Evolutionary conservation across 2,329 filamentous ascomycete genomes (phyloP), one percentile per base, ranked within the genome.

Genomic region (Claviceps sp.): DNA sequence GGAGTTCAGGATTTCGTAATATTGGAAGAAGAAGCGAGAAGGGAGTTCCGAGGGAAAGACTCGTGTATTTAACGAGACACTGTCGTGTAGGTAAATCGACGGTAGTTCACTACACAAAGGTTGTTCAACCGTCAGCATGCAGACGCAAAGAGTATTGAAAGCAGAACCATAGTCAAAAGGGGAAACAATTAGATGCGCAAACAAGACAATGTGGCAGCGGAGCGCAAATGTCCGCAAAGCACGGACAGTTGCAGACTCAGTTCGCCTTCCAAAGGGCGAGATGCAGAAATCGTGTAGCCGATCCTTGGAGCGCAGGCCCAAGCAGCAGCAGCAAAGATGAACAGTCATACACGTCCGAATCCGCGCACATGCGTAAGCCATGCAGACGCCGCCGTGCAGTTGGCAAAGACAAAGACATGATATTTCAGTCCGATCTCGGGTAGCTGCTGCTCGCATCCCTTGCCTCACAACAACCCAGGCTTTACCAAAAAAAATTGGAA

Each of bases 231-330:
- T 61, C 59, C 9, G 59, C 59, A 54, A 61, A 56, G 49, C 30
- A 54, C 62, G 62, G 62, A 49, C 51, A 55, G 56, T 53, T 61
- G 61, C 62, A 63, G 59, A 44, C 52, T 40, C 51, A 55, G 50
- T 56, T 52, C 61, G 57, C 52, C 54, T 54, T 54, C 54, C 49
- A 26, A 26, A 52, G 48, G 51, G 50, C 51, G 45, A 50, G 46
- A 34, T 49, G 53, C 53, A 54, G 52, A 37, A 41, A 51, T 40
- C 38, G 45, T 52, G 38, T 44, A 52, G 45, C 50, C 36, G 45
- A 47, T 41, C 34, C 36, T 9, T 36, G 22, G n/a, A 34, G 43
- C 30, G 36, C 42, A 50, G 42, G 42, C 49, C 34, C 42, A 34
- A 46, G 42, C 42, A 46, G 9, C 49, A 41, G 22, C 43, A 34